Percentiles rank a stretch among this genome's conserved stretches.
Evolutionary conservation across 106 monocot genomes (phyloP).

Genomic region (Apostasia shenzhenica): DNA sequence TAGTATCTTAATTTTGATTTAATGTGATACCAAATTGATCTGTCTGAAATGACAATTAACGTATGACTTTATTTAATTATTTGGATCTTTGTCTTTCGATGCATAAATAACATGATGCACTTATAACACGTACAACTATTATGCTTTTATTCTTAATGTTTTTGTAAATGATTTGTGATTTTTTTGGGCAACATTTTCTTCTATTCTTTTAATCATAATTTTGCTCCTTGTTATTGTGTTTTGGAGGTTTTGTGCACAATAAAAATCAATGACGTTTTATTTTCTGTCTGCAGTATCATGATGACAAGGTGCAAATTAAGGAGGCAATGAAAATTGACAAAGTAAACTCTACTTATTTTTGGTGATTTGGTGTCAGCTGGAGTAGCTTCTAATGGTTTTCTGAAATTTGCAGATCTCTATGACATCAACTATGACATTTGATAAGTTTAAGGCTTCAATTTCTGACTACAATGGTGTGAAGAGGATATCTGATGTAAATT

Average conservation of each 20-base stretch:
- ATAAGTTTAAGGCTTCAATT: constrained; percentile 58
- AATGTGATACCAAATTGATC: no score
- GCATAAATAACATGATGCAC: no score
- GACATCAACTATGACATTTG: constrained; percentile 58
- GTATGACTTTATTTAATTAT: no score
- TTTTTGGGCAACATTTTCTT: constrained; percentile 68
- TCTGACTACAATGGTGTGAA: constrained; percentile 33
- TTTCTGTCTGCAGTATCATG: constrained; percentile 67
- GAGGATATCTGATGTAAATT: constrained; percentile 70
- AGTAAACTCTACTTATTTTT: constrained; percentile 25
- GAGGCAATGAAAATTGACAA: constrained; percentile 69
- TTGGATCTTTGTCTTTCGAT: no score
- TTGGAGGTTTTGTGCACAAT: neutral
- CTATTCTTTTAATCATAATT: neutral
- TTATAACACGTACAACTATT: no score
- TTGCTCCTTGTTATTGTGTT: neutral
- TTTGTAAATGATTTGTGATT: no score
- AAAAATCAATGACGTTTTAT: neutral
- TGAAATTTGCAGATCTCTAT: constrained; percentile 54
- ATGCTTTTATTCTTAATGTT: no score
- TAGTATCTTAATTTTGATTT: no score
- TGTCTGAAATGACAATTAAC: no score
- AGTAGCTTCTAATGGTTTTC: neutral
- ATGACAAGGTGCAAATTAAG: constrained; percentile 71
- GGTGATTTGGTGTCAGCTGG: neutral